Conservation (phyloP, 2,329 filamentous ascomycete species). For the Xylariales sp. region DNA sequence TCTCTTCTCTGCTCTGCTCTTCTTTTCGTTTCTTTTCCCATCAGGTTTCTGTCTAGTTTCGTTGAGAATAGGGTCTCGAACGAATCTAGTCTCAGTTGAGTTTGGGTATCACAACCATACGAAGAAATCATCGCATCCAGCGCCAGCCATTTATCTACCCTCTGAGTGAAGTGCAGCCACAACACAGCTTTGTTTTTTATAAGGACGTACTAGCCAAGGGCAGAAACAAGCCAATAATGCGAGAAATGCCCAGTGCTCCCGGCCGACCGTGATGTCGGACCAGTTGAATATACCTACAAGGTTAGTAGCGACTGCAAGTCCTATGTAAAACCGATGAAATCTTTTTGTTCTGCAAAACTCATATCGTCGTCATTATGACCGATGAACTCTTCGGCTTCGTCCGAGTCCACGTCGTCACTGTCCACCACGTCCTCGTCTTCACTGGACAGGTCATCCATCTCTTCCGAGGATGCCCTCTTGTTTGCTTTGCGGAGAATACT, state of each 20-base stretch:
- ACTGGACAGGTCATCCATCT: constrained; percentile 78
- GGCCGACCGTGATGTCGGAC: constrained; percentile 29
- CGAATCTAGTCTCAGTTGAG: constrained; percentile 18
- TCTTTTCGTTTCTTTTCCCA: constrained; percentile 17
- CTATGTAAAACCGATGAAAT: constrained; percentile 66
- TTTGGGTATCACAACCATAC: constrained; percentile 35
- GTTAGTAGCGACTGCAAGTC: constrained; percentile 41
- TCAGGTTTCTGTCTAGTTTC: not conserved
- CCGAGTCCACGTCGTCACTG: constrained; percentile 84
- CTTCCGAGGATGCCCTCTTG: constrained; percentile 57
- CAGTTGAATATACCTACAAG: constrained; percentile 32
- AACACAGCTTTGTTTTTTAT: constrained; percentile 3
- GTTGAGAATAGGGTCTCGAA: constrained; percentile 2
- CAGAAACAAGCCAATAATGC: not conserved
- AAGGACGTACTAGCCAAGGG: constrained; percentile 28
- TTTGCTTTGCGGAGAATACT: constrained; percentile 79
- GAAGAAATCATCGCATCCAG: constrained; percentile 29
- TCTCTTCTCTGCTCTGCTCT: not conserved
- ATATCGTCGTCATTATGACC: constrained; percentile 65
- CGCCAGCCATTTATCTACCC: constrained; percentile 27
- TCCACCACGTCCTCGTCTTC: constrained; percentile 78
- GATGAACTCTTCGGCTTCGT: constrained; percentile 75
- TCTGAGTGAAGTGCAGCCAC: constrained; percentile 11
- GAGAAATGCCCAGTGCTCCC: constrained; percentile 22
- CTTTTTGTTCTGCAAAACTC: constrained; percentile 68